Evolutionary conservation across 1,284 basidiomycete species (phyloP).

Genomic region (Calocybe gambosa): DNA sequence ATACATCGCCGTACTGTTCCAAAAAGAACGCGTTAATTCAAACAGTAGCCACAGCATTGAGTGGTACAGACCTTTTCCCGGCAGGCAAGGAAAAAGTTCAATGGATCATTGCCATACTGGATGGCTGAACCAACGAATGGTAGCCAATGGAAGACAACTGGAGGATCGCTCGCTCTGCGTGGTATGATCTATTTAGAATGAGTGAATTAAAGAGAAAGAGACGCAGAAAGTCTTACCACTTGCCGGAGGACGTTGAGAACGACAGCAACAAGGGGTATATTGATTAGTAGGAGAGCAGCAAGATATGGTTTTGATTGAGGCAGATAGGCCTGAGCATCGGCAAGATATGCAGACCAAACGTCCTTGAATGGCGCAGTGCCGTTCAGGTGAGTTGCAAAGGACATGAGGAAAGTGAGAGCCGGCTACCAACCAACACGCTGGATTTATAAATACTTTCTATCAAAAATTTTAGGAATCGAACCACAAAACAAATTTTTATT

Average conservation of each 20-base stretch:
- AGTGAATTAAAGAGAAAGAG: background rate
- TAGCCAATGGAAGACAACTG: conserved; percentile 78
- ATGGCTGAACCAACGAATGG: conserved; percentile 77
- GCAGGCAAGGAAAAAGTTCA: conserved; percentile 73
- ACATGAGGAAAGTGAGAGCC: conserved; percentile 16
- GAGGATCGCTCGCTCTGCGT: conserved; percentile 56
- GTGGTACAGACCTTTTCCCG: conserved; percentile 69
- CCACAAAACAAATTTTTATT: conserved; percentile 9
- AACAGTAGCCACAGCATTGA: too few relatives aligned
- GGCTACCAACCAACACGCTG: conserved; percentile 6
- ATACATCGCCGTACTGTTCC: conserved; percentile 68
- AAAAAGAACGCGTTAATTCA: background rate
- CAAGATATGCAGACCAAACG: conserved; percentile 41
- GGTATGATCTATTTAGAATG: conserved; percentile 35
- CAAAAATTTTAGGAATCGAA: conserved; percentile 21
- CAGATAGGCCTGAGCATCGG: conserved; percentile 34
- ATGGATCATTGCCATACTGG: conserved; percentile 77
- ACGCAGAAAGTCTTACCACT: conserved; percentile 24
- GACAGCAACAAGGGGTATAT: conserved; percentile 32
- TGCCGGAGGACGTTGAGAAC: conserved; percentile 38
- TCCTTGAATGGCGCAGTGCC: conserved; percentile 32
- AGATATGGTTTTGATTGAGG: conserved; percentile 28
- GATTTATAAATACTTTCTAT: conserved; percentile 14
- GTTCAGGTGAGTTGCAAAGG: conserved; percentile 31
- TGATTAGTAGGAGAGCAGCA: conserved; percentile 30